These are phyloP conservation scores for Eucalyptus microcorys DNA, from an alignment of 345 rosid genomes.

Conservation along the genomic window DNA sequence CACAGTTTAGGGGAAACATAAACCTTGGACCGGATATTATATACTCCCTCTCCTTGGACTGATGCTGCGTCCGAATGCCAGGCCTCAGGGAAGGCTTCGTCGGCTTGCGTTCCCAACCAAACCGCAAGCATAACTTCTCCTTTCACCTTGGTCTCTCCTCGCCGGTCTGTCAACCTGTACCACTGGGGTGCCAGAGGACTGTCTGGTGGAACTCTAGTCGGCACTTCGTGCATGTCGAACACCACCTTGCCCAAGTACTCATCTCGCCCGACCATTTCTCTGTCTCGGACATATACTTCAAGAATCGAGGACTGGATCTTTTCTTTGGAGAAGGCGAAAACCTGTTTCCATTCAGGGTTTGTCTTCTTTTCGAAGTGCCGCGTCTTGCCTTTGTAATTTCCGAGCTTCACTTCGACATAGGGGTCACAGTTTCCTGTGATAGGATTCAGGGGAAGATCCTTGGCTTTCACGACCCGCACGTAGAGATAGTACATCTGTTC, in stretches of 20 bases:
- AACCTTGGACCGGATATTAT: slow-evolving; percentile 68
- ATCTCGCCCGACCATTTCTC: slow-evolving; percentile 66
- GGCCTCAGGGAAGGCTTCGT: slow-evolving; percentile 91
- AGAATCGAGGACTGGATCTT: slow-evolving; percentile 64
- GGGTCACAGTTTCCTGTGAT: slow-evolving; percentile 62
- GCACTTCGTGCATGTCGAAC: slow-evolving; percentile 84
- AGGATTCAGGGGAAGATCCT: slow-evolving; percentile 70
- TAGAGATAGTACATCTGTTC: slow-evolving; percentile 82
- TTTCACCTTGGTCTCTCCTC: slow-evolving; percentile 43
- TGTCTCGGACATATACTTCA: slow-evolving; percentile 70
- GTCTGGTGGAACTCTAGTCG: slow-evolving; percentile 95
- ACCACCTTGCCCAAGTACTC: slow-evolving; percentile 72
- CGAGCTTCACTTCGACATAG: slow-evolving; percentile 73
- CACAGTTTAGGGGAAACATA: slow-evolving; percentile 87
- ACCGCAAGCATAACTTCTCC: slow-evolving; percentile 92
- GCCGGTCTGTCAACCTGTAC: slow-evolving; percentile 61
- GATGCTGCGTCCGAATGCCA: slow-evolving; percentile 88
- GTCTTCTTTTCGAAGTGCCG: slow-evolving; percentile 65
- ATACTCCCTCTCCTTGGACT: slow-evolving; percentile 70
- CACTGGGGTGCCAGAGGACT: slow-evolving; percentile 96
- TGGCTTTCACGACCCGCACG: slow-evolving; percentile 77
- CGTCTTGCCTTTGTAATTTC: slow-evolving; percentile 83
- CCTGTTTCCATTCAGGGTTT: slow-evolving; percentile 80
- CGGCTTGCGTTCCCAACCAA: slow-evolving; percentile 97
- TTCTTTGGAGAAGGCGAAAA: slow-evolving; percentile 82